Base-by-base conservation (phyloP, 139 green algal genomes). In the Chlorella sorokiniana region DNA sequence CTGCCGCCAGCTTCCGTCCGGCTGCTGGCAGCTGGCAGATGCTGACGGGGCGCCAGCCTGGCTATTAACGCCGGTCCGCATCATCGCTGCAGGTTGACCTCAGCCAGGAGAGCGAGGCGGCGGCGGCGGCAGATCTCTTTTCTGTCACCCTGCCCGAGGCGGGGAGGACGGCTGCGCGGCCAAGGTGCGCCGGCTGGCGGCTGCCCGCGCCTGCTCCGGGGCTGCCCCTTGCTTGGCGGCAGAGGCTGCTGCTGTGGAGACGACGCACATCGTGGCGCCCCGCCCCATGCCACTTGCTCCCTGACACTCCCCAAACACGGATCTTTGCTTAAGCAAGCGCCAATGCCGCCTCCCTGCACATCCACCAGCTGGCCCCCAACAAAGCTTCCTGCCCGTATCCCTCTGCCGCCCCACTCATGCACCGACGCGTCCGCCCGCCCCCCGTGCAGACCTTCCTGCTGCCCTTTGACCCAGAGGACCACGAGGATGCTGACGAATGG, bases 391-490 rank as follows among this genome's bases (percentile, higher is more conserved):
- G n/a, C n/a, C 33, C 33, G 22, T 23, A 11, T 29, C 62, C 7
- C 62, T 69, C 3, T 61, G 5, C 25, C 7, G 3, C 2, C 52
- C 9, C 22, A 61, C 52, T 16, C 52, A 3, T 23, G 22, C 25
- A 4, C 27, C 45, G 14, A 4, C 6, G 23, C 29, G 7, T 33
- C 18, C 20, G 25, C 33, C 29, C 45, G 62, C n/a, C n/a, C n/a
- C n/a, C n/a, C n/a, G n/a, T n/a, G n/a, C 86, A 89, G 83, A 61
- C 84, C n/a, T 80, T 89, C 44, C 69, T 89, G 78, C 40, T 89
- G 31, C 86, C 86, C 0, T 88, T 84, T 62, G 73, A 79, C 27
- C 73, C 73, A 0, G 86, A 67, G 27, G 86, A 89, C 73, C 86
- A 89, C 71, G 61, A 80, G 35, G 86, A 88, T 16, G 41, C 68